Conservation (phyloP, 228 moss, liverwort and hornwort genomes). For the Sphagnum magellanicum region DNA sequence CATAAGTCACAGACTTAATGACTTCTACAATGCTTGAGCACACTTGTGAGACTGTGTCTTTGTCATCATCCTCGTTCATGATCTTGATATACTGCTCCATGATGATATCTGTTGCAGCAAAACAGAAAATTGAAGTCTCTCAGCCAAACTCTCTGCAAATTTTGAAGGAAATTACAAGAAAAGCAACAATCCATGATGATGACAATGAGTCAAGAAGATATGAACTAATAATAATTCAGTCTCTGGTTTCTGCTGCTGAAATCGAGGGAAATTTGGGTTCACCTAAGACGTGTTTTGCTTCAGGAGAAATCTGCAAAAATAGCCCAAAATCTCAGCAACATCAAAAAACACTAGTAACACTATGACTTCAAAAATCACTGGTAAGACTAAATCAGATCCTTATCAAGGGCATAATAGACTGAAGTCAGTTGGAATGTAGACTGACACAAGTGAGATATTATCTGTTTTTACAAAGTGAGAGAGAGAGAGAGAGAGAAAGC, state of each 20-base stretch:
- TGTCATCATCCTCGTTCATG: constrained; percentile 95
- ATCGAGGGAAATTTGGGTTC: constrained; percentile 3
- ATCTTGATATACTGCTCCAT: constrained; percentile 80
- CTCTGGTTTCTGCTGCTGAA: not conserved
- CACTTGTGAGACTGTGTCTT: constrained; percentile 91
- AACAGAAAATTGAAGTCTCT: too few relatives aligned
- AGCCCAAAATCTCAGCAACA: not conserved
- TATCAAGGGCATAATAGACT: too few relatives aligned
- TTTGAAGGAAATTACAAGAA: too few relatives aligned
- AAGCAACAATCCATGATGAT: not conserved
- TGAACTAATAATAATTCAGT: not conserved
- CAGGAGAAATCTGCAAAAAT: constrained; percentile 59
- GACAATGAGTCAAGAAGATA: not conserved
- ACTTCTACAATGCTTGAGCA: constrained; percentile 87
- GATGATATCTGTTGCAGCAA: constrained; percentile 41
- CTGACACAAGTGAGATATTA: too few relatives aligned
- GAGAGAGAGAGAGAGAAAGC: not conserved
- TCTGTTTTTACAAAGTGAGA: too few relatives aligned
- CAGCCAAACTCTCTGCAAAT: too few relatives aligned
- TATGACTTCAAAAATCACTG: too few relatives aligned
- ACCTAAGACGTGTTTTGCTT: constrained; percentile 85
- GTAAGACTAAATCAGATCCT: too few relatives aligned
- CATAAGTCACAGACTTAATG: constrained; percentile 63
- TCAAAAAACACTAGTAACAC: too few relatives aligned
- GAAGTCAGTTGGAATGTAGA: too few relatives aligned